Percentiles rank a stretch among this genome's conserved stretches.
Conservation (phyloP, 1,284 basidiomycete species). For the Pseudozyma sp. region DNA sequence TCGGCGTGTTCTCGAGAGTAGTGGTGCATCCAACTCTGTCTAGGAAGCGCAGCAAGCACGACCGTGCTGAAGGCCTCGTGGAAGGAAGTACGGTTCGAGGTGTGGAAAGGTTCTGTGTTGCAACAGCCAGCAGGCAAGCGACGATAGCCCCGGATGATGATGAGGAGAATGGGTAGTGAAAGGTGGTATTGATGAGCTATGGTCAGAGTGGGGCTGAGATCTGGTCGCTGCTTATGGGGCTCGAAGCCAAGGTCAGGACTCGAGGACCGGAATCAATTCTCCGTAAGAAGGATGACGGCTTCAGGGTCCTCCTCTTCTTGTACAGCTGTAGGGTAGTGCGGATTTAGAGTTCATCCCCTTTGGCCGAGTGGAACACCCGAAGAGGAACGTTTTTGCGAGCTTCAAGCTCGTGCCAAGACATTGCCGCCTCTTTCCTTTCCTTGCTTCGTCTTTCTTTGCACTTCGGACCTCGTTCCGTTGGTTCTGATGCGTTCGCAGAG, state of each 20-base stretch:
- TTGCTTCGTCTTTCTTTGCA: too few relatives aligned
- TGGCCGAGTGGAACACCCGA: conserved; percentile 4
- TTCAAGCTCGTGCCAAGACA: conserved; percentile 4
- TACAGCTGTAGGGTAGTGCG: not conserved
- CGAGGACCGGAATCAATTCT: not conserved
- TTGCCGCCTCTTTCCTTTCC: not conserved
- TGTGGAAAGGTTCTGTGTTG: too few relatives aligned
- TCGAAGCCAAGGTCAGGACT: not conserved
- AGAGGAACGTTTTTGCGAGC: not conserved
- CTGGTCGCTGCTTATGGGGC: not conserved
- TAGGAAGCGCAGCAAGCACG: not conserved
- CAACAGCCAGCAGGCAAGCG: too few relatives aligned
- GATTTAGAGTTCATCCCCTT: not conserved
- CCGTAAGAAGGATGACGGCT: not conserved
- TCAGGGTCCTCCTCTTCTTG: conserved; percentile 7
- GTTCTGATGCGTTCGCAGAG: too few relatives aligned
- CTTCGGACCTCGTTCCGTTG: too few relatives aligned
- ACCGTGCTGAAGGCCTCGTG: too few relatives aligned
- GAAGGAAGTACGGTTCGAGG: too few relatives aligned
- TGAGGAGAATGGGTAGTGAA: too few relatives aligned
- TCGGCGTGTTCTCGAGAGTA: conserved; percentile 3
- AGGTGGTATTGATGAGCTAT: too few relatives aligned
- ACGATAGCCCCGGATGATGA: too few relatives aligned
- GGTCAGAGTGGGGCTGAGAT: not conserved
- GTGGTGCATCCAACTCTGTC: conserved; percentile 10